A percentile compares a stretch with the other conserved stretches of the same genome.
Conservation (phyloP, 108 stramenopile species). For the Skeletonema marinoi region DNA sequence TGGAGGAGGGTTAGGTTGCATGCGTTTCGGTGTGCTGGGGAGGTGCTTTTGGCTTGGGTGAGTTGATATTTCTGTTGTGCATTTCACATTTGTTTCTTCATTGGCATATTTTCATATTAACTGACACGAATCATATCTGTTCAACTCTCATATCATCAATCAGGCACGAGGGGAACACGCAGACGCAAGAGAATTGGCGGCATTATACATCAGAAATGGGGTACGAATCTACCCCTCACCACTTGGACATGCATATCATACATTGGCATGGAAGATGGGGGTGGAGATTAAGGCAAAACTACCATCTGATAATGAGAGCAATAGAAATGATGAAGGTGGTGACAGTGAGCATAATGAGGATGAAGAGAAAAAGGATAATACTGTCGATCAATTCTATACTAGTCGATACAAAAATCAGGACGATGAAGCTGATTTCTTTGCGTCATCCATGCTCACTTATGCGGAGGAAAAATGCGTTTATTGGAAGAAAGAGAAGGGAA, state of each 20-base stretch:
- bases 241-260: conserved; percentile 76
- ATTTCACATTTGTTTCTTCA: neutral
- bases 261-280: conserved; percentile 74
- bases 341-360: neutral
- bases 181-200: conserved; percentile 78
- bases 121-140: neutral
- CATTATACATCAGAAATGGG: conserved; percentile 67
- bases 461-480: conserved; percentile 72
- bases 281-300: conserved; percentile 53
- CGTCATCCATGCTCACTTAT: conserved; percentile 49
- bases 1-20: conserved; percentile 71
- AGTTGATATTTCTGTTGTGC: conserved; percentile 15
- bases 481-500: conserved; percentile 34
- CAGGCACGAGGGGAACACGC: conserved; percentile 70
- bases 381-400: conserved; percentile 23
- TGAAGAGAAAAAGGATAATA: neutral
- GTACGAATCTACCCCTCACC: conserved; percentile 81
- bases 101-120: neutral
- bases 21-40: conserved; percentile 76
- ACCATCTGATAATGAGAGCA: neutral
- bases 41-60: conserved; percentile 77
- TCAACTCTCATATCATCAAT: neutral
- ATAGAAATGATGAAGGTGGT: neutral
- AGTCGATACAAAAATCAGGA: conserved; percentile 6
- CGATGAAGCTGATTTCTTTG: neutral